phyloP scores from a whole-genome alignment of 2,329 filamentous ascomycete genomes.

The Parafenestella ontariensis region DNA sequence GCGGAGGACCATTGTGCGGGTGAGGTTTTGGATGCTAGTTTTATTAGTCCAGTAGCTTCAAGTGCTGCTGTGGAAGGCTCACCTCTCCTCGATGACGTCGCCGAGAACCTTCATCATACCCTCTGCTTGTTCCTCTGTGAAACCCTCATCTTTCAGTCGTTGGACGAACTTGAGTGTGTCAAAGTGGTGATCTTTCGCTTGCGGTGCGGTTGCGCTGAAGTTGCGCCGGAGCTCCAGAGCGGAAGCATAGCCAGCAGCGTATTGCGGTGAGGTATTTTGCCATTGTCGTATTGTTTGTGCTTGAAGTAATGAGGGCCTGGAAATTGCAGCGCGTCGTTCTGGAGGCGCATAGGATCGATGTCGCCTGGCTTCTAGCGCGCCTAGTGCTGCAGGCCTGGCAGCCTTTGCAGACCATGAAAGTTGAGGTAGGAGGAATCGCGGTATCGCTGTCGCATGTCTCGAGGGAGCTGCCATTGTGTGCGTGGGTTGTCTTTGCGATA shows the following conservation, averaged over 20 bases:
- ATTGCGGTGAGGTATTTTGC: constrained; percentile 9
- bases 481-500: constrained; percentile 16
- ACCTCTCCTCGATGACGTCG: constrained; percentile 96
- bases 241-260: constrained; percentile 7
- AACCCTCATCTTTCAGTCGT: constrained; percentile 85
- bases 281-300: constrained; percentile 9
- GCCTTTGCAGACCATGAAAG: constrained; percentile 44
- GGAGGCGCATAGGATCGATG: constrained; percentile 19
- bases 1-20: constrained; percentile 94
- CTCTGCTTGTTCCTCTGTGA: constrained; percentile 92
- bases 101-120: constrained; percentile 99
- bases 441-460: constrained; percentile 38
- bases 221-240: constrained; percentile 27
- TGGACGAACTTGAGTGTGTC: constrained; percentile 98
- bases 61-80: constrained; percentile 12
- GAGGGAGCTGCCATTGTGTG: constrained; percentile 35
- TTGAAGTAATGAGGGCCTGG: constrained; percentile 13
- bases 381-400: constrained; percentile 26
- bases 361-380: constrained; percentile 22
- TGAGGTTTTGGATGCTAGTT: constrained; percentile 88
- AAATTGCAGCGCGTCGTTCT: constrained; percentile 16
- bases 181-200: constrained; percentile 86
- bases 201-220: constrained; percentile 73
- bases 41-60: not conserved
- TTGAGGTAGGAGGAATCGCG: constrained; percentile 49